phyloP scores from a whole-genome alignment of 2,329 filamentous ascomycete species.

The Fusarium sp. region DNA sequence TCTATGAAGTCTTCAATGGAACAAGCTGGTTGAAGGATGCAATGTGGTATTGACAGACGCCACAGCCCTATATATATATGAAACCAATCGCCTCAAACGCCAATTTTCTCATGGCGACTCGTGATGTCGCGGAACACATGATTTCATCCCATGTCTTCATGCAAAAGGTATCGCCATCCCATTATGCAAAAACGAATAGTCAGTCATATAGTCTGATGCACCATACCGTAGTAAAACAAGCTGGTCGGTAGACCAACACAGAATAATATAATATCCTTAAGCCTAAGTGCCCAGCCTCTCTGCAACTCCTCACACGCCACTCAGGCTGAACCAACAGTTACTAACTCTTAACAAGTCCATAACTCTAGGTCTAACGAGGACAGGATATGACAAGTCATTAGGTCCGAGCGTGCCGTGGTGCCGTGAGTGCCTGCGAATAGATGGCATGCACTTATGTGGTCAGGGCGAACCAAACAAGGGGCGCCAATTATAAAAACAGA shows the following conservation, averaged over 20 bases:
- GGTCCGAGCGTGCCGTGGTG: neutral
- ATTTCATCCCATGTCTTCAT: conserved; percentile 28
- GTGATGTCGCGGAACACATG: conserved; percentile 26
- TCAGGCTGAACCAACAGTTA: neutral
- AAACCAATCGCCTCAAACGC: conserved; percentile 25
- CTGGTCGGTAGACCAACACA: conserved; percentile 9
- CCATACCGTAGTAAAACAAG: conserved; percentile 17
- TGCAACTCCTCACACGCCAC: neutral
- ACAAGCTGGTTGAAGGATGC: neutral
- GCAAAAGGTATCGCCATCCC: conserved; percentile 25
- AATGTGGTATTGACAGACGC: conserved; percentile 17
- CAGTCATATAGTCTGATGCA: conserved; percentile 21
- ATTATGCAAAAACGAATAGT: conserved; percentile 25
- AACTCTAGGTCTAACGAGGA: neutral
- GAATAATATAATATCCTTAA: neutral
- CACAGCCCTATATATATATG: conserved; percentile 20
- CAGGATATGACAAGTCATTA: neutral
- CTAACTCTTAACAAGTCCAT: neutral
- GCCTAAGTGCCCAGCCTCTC: neutral
- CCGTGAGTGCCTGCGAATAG: neutral
- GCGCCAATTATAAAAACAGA: neutral
- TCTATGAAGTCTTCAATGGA: neutral
- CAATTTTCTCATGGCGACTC: conserved; percentile 26
- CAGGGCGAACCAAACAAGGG: neutral
- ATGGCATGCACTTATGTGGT: neutral